Base-by-base conservation (phyloP, 108 stramenopile genomes). In the Cyclotella atomus region DNA sequence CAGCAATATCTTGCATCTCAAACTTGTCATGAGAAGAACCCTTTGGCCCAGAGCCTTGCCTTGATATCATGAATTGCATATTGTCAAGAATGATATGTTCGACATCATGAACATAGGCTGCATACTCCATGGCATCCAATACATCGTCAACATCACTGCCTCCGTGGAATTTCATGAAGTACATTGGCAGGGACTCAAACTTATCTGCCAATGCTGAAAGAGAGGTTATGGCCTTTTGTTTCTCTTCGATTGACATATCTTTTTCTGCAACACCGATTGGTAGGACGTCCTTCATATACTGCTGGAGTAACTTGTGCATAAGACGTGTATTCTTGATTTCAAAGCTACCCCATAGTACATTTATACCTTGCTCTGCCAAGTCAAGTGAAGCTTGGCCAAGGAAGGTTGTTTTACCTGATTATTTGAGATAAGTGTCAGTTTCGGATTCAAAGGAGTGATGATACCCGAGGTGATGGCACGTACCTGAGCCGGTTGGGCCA, bases 11-110 rank as follows among this genome's bases (percentile, higher is more conserved):
- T 87, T 98, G 96, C 46, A 87, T 82, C 45, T 96, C 95, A 71
- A 96, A 97, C 76, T 94, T 97, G 66, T 89, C 91, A 53, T 77
- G 91, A 4, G 70, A 63, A 5, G 68, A 75, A 12, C 71, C 45
- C 25, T 77, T 73, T n/a, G 56, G 49, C 0, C 65, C 68, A 47
- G 69, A 80, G 5, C 56, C n/a, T 21, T 85, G 56, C 34, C 91
- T 68, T n/a, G 82, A 79, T 35, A 97, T 95, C 98, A 99, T 98
- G 73, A 99, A 98, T 79, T 99, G 99, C 89, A 99, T 87, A 79
- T 99, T 99, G 79, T 99, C 99, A 33, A 97, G 68, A 60, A 97
- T 91, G 12, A 99, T 88, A 66, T 97, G 97, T 69, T 92, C 80
- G 20, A 96, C 93, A 66, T 95, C 96, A 67, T 96, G 83, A 14